Conservation (phyloP, 1,139 yeast genomes). For the Pneumocystis oryctolagi region DNA sequence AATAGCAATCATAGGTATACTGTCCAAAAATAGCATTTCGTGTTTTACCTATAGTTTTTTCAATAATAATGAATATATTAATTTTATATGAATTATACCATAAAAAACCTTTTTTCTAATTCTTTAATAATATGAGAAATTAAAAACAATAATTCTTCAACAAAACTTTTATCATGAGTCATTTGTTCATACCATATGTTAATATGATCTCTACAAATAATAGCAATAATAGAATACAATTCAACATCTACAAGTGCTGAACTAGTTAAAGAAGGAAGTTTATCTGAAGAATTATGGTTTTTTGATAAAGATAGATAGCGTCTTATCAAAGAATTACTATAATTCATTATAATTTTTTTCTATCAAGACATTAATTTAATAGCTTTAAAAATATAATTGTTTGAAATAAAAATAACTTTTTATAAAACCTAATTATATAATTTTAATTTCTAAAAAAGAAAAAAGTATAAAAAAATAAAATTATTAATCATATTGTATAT, state of each 20-base stretch:
- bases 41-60: slow-evolving; percentile 20
- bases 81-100: slow-evolving; percentile 10
- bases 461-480: too few species aligned
- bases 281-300: neutral
- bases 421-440: too few species aligned
- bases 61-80: slow-evolving; percentile 9
- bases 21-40: slow-evolving; percentile 28
- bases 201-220: slow-evolving; percentile 33
- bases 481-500: too few species aligned
- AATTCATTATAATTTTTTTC: neutral
- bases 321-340: neutral
- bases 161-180: slow-evolving; percentile 30
- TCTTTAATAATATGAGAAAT: slow-evolving; percentile 28
- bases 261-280: slow-evolving; percentile 20
- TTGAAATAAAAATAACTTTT: too few species aligned
- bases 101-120: slow-evolving; percentile 25
- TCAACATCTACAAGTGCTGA: slow-evolving; percentile 26
- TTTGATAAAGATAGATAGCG: neutral
- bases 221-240: slow-evolving; percentile 32
- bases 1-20: slow-evolving; percentile 29
- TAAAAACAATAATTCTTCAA: slow-evolving; percentile 27
- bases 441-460: too few species aligned
- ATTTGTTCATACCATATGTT: slow-evolving; percentile 32
- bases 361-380: neutral
- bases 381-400: too few species aligned